Base-by-base conservation (phyloP, 805 yeast species). In the Starmerella cellae region DNA sequence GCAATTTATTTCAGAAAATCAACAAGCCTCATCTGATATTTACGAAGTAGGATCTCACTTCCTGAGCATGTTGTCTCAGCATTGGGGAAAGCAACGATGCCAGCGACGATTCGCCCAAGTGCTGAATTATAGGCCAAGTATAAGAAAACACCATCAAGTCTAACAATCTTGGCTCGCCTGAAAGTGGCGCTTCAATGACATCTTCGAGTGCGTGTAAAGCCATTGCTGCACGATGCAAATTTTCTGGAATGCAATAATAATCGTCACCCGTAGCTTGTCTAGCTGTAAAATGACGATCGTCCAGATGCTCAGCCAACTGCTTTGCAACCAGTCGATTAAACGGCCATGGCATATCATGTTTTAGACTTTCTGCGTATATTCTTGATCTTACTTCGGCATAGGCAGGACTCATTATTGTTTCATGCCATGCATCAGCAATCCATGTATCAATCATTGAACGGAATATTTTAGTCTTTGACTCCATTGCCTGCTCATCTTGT, bases 141-240 rank as follows among this genome's bases (percentile, higher is more conserved):
- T 54, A 56, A 5, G 57, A 43, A 31, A 45, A 52, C 13, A 52
- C 46, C 18, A 48, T 27, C 16, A 56, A 33, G 31, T 56, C 58
- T 10, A 55, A 37, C 13, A 41, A 35, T 13, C 46, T 28, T 3
- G 48, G 41, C 8, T 38, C 41, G 17, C 21, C 38, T 11, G 16
- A 9, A 14, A 18, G 16, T 13, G 36, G 33, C 3, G 35, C 26
- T 6, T 29, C 9, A 4, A 44, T 24, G 16, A 19, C 37, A 9
- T 27, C n/a, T 8, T 6, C 6, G 22, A 49, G 34, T 9, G 50
- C 47, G 2, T 26, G 20, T 27, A 50, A 24, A 2, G 45, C 41
- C 42, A 43, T 28, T 9, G 38, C 26, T 4, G 46, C 52, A 23
- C 44, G 46, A 17, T 18, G 33, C 28, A 41, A 26, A 34, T 39